Base-by-base conservation (phyloP, 2,329 filamentous ascomycete species). In the Ceratocystis colombiana region DNA sequence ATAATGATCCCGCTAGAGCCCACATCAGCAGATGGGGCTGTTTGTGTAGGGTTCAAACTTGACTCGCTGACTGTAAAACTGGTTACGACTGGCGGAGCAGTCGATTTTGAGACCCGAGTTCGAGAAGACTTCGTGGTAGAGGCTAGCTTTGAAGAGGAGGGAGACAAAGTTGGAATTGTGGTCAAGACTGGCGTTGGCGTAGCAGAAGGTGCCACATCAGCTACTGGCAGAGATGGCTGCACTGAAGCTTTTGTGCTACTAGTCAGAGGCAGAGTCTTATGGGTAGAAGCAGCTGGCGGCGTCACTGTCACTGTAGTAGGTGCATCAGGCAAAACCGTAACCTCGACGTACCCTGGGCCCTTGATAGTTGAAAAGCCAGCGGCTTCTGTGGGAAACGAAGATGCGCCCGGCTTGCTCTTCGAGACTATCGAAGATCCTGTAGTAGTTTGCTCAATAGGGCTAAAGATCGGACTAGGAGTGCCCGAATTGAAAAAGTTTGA, bases 391-490 rank as follows among this genome's bases (percentile, higher is more conserved):
- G 53, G 53, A 57, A 17, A 37, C 8, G 53, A 30, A 33, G 53
- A 33, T 25, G 37, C 15, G 7, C 25, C 28, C 4, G 44, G n/a
- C 17, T 30, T 50, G 45, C 17, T 15, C 22, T 46, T 20, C 25
- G 25, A 50, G 50, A 41, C 28, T 22, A 41, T 25, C 33, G 48
- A 44, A 1, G 62, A n/a, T 10, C 30, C 37, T 12, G 28, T 64
- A 5, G 62, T 57, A 28, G 48, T 15, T 12, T 30, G 50, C 30
- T 44, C 48, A 37, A 59, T 7, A 64, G 61, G 28, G 64, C 65
- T 64, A 22, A 66, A 63, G 37, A 66, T 65, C 3, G 67, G 67
- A 37, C 65, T 68, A 5, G 67, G 67, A 4, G 67, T 65, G n/a
- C 64, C 59, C 5, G 44, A 41, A 33, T 66, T 66, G n/a, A 66